These are phyloP conservation scores for Diaporthe sp. DNA, from an alignment of 2,329 filamentous ascomycete genomes.

Conservation along the genomic window DNA sequence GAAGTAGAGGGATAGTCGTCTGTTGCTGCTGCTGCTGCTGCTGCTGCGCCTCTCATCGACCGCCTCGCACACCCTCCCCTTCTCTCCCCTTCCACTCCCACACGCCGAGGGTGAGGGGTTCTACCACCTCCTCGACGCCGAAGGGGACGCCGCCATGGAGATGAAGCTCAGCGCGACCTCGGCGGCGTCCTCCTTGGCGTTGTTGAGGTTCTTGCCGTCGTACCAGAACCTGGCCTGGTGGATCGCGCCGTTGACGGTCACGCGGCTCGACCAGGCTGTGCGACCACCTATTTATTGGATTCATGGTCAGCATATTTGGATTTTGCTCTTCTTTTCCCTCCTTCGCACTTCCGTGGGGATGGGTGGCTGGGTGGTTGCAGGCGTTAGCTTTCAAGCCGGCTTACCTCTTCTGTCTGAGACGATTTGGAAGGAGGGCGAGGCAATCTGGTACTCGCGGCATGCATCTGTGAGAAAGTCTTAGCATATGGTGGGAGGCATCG, in stretches of 20 bases:
- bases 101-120: background rate
- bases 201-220: conserved; percentile 88
- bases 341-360: background rate
- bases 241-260: conserved; percentile 76
- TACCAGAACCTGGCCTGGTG: conserved; percentile 90
- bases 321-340: background rate
- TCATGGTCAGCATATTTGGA: conserved; percentile 16
- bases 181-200: conserved; percentile 92
- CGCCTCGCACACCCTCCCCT: background rate
- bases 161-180: conserved; percentile 80
- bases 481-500: background rate
- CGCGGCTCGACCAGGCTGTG: conserved; percentile 89
- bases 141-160: conserved; percentile 52
- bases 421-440: conserved; percentile 50
- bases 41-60: background rate
- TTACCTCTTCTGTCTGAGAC: conserved; percentile 54
- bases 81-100: too few relatives aligned
- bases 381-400: background rate
- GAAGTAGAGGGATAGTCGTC: conserved; percentile 16
- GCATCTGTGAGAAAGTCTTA: conserved; percentile 46
- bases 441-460: conserved; percentile 50
- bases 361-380: background rate
- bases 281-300: conserved; percentile 76
- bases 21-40: background rate
- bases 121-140: conserved; percentile 51